Evolutionary conservation across 1,284 basidiomycete species (phyloP).

Genomic region (Thecaphora frezii): DNA sequence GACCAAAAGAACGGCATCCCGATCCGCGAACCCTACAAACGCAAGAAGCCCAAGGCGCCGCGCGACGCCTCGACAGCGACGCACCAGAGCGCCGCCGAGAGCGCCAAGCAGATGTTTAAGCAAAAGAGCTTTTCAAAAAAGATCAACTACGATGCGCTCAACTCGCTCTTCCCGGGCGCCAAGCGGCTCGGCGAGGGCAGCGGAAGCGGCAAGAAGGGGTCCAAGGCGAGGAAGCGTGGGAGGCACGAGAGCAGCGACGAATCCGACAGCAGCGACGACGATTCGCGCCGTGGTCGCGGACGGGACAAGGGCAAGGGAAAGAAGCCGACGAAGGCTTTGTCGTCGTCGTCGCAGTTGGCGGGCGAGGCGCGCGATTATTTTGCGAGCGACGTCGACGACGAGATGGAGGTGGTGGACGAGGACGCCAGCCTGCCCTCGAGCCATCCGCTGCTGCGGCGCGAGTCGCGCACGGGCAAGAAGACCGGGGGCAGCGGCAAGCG

Average conservation of each 20-base stretch:
- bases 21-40: conserved; percentile 39
- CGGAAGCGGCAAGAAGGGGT: conserved; percentile 3
- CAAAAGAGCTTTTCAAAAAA: conserved; percentile 53
- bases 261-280: neutral
- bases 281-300: neutral
- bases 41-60: conserved; percentile 48
- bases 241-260: conserved; percentile 10
- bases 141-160: conserved; percentile 57
- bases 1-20: conserved; percentile 54
- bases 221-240: conserved; percentile 14
- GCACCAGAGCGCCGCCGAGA: conserved; percentile 50
- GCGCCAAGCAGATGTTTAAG: conserved; percentile 55
- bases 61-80: conserved; percentile 48
- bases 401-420: conserved; percentile 25
- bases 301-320: conserved; percentile 4
- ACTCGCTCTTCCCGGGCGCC: conserved; percentile 45
- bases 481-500: conserved; percentile 5
- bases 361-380: conserved; percentile 8
- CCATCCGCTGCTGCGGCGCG: conserved; percentile 26
- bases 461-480: conserved; percentile 20
- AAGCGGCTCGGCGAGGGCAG: conserved; percentile 18
- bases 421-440: conserved; percentile 28
- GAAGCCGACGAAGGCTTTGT: conserved; percentile 9
- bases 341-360: conserved; percentile 2
- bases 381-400: conserved; percentile 20